These are phyloP conservation scores for Penicillium sp. DNA, from an alignment of 2,329 filamentous ascomycete genomes.

Conservation along the genomic window DNA sequence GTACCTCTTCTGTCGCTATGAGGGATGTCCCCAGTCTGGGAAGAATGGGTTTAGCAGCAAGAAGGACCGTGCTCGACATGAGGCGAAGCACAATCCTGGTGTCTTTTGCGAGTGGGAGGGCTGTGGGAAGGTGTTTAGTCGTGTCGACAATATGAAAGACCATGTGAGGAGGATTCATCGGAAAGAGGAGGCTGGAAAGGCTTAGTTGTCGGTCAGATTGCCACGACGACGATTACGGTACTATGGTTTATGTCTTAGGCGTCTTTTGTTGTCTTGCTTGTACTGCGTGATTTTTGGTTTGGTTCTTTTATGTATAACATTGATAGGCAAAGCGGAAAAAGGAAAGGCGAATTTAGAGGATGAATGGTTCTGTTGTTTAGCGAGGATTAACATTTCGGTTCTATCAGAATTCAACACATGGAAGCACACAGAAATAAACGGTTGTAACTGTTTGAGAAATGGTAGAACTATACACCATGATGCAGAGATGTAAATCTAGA, in stretches of 20 bases:
- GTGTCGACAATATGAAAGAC: slow-evolving; percentile 62
- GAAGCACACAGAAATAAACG: background rate
- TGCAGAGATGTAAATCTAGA: background rate
- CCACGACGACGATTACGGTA: background rate
- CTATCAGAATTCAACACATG: background rate
- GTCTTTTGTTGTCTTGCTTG: background rate
- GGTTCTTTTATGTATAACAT: slow-evolving; percentile 1
- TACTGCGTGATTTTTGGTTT: background rate
- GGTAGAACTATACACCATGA: background rate
- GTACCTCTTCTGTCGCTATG: slow-evolving; percentile 59
- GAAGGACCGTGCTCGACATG: slow-evolving; percentile 61
- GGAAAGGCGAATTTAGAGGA: background rate
- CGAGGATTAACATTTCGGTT: background rate
- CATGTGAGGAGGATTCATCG: slow-evolving; percentile 48
- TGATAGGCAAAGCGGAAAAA: background rate
- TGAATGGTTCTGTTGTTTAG: background rate
- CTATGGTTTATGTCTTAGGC: background rate
- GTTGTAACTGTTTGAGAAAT: background rate
- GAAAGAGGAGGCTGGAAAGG: slow-evolving; percentile 12
- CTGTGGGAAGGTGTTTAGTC: slow-evolving; percentile 59
- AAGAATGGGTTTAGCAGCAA: slow-evolving; percentile 62
- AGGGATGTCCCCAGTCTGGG: slow-evolving; percentile 57
- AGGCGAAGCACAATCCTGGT: slow-evolving; percentile 63
- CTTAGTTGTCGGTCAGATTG: background rate
- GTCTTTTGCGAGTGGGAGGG: slow-evolving; percentile 59